Evolutionary conservation across 2,329 filamentous ascomycete species (phyloP).

Genomic region (Talaromyces funiculosus): DNA sequence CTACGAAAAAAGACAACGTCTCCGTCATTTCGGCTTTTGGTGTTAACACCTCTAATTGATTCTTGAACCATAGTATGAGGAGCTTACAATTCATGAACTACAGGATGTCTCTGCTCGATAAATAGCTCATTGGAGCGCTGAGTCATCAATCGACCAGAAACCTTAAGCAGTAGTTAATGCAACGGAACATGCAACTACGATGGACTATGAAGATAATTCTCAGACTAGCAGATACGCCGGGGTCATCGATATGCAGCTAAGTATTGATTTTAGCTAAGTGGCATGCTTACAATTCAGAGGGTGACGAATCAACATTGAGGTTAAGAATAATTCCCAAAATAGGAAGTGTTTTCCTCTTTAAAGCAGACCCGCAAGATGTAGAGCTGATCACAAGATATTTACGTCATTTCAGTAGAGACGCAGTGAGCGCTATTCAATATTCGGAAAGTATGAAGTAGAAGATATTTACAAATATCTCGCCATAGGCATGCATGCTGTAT

Average conservation of each 20-base stretch:
- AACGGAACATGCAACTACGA: neutral
- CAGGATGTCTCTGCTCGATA: neutral
- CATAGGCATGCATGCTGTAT: neutral
- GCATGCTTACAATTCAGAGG: neutral
- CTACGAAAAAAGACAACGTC: slow-evolving; percentile 13
- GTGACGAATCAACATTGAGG: neutral
- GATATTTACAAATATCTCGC: neutral
- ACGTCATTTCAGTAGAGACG: neutral
- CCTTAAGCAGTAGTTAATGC: neutral
- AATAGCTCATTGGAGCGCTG: neutral
- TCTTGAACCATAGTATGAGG: too few species aligned
- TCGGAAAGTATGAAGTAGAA: neutral
- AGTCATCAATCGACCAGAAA: neutral
- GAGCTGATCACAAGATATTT: neutral
- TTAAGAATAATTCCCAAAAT: neutral
- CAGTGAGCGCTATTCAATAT: too few species aligned
- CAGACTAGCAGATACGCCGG: neutral
- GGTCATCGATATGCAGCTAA: neutral
- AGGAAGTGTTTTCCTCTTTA: slow-evolving; percentile 4
- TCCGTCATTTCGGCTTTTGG: neutral
- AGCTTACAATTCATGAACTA: neutral
- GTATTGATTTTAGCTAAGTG: neutral
- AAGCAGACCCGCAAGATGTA: neutral
- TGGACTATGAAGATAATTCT: neutral
- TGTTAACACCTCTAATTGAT: neutral